phyloP scores from a whole-genome alignment of 495 filamentous ascomycete genomes.

The Penicillium macrosclerotiorum region DNA sequence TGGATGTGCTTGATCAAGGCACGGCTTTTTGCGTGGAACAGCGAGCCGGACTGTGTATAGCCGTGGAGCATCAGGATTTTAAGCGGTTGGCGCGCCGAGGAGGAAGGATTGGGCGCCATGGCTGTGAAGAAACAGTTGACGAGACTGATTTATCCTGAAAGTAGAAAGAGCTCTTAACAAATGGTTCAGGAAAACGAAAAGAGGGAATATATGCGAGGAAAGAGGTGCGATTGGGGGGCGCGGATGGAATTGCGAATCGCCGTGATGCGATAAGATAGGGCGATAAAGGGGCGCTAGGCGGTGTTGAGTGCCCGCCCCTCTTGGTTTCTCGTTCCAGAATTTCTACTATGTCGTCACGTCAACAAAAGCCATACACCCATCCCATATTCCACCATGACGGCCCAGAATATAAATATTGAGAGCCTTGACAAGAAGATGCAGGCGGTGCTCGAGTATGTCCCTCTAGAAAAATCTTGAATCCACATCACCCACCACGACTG shows the following conservation, averaged over 20 bases:
- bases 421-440: constrained; percentile 22
- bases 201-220: too few relatives aligned
- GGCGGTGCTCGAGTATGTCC: constrained; percentile 28
- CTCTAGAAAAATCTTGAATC: neutral
- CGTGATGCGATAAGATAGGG: constrained; percentile 14
- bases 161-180: too few relatives aligned
- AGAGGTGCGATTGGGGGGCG: too few relatives aligned
- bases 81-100: constrained; percentile 34
- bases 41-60: constrained; percentile 85
- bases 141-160: too few relatives aligned
- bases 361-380: constrained; percentile 4
- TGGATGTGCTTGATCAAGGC: constrained; percentile 77
- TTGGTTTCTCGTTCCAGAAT: neutral
- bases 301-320: neutral
- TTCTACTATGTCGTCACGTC: constrained; percentile 10
- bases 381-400: constrained; percentile 1
- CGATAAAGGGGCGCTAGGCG: neutral
- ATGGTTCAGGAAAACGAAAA: too few relatives aligned
- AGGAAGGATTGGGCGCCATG: constrained; percentile 22
- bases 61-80: constrained; percentile 61
- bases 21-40: constrained; percentile 88
- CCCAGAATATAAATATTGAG: constrained; percentile 12
- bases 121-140: neutral
- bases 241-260: neutral
- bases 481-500: too few relatives aligned